phyloP scores from a whole-genome alignment of 148 eudicot species.

The Pharnaceum exiguum region DNA sequence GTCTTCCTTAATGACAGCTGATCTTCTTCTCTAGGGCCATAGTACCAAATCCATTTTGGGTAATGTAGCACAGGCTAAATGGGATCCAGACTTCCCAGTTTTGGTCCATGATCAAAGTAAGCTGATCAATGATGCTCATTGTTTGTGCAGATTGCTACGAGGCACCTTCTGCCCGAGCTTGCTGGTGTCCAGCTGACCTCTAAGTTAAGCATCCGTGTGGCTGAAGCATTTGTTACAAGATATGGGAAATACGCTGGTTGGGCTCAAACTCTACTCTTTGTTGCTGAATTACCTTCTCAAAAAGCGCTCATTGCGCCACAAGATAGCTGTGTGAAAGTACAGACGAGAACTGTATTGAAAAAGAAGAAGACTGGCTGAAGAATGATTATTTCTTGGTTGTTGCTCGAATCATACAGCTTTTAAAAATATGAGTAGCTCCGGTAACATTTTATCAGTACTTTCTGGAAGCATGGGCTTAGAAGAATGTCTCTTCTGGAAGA shows the following conservation, averaged over 20 bases:
- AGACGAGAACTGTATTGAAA: conserved; percentile 20
- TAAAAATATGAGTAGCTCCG: neutral
- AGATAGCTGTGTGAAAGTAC: conserved; percentile 13
- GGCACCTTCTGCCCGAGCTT: conserved; percentile 75
- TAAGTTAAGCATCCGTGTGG: conserved; percentile 61
- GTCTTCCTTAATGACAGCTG: no score
- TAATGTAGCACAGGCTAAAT: no score
- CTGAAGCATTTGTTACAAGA: conserved; percentile 85
- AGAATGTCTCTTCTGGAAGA: neutral
- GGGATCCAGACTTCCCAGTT: no score
- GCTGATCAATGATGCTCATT: neutral
- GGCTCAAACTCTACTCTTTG: conserved; percentile 95
- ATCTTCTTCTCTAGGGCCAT: no score
- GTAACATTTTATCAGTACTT: neutral
- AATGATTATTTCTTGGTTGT: conserved; percentile 6
- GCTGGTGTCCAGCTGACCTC: conserved; percentile 72
- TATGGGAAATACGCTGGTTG: conserved; percentile 98
- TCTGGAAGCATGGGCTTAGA: neutral
- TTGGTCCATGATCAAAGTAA: no score
- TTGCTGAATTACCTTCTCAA: conserved; percentile 92
- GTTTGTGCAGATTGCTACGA: conserved; percentile 67
- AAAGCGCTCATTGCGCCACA: conserved; percentile 46
- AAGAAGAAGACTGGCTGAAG: conserved; percentile 1
- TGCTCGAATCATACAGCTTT: neutral
- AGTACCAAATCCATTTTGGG: no score